Evolutionary conservation across 192 early-diverging fungal species (phyloP).

Genomic region (Radiomyces spectabilis): DNA sequence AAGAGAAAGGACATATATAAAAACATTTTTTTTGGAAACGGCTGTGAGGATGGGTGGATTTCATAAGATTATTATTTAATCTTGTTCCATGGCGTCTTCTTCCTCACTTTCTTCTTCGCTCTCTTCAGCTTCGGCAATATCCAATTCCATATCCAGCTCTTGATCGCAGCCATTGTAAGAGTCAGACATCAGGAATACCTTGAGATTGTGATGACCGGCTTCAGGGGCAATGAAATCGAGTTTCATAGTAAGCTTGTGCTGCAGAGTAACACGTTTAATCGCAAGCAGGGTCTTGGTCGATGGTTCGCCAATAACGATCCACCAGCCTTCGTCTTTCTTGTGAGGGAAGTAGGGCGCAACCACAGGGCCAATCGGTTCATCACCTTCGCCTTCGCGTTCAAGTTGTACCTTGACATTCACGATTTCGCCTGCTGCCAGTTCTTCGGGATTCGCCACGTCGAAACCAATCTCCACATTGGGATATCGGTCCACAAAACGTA

Average conservation of each 20-base stretch:
- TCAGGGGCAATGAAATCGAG: conserved; percentile 81
- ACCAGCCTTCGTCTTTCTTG: conserved; percentile 93
- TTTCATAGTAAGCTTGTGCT: conserved; percentile 39
- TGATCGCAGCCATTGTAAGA: conserved; percentile 92
- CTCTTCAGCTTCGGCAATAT: conserved; percentile 48
- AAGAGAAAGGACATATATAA: not conserved
- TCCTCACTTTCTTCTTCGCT: conserved; percentile 46
- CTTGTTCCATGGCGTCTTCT: conserved; percentile 13
- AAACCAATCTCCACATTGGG: conserved; percentile 84
- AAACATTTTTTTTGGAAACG: not conserved
- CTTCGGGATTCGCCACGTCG: conserved; percentile 56
- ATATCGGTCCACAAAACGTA: conserved; percentile 83
- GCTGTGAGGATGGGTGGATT: no score
- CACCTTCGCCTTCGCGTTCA: conserved; percentile 80
- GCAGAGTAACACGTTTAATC: conserved; percentile 82
- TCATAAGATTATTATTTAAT: not conserved
- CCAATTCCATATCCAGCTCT: conserved; percentile 73
- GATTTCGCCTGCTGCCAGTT: conserved; percentile 50
- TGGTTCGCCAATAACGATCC: conserved; percentile 88
- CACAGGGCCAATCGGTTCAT: conserved; percentile 65
- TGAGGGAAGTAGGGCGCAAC: conserved; percentile 90
- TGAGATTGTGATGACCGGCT: conserved; percentile 52
- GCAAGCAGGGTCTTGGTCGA: conserved; percentile 70
- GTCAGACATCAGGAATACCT: conserved; percentile 92
- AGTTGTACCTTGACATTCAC: conserved; percentile 65